Evolutionary conservation across 2,329 filamentous ascomycete genomes (phyloP).

Genomic region (Tolypocladium pustulatum): DNA sequence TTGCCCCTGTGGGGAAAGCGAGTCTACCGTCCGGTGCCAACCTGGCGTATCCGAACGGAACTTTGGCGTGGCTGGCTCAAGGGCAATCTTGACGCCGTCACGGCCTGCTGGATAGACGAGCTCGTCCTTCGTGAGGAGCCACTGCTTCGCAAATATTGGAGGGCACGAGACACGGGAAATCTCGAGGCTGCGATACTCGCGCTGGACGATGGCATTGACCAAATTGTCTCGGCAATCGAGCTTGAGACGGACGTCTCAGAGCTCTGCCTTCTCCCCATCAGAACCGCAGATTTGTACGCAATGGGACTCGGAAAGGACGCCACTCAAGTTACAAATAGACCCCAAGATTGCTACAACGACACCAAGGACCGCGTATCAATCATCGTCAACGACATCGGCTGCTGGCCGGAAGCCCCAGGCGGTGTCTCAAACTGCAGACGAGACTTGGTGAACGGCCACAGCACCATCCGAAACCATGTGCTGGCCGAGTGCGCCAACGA

Average conservation of each 20-base stretch:
- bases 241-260: conserved; percentile 26
- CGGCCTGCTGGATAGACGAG: conserved; percentile 39
- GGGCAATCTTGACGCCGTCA: conserved; percentile 34
- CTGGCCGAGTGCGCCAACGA: conserved; percentile 44
- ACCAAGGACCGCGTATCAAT: conserved; percentile 37
- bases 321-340: conserved; percentile 26
- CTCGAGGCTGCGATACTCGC: conserved; percentile 30
- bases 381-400: conserved; percentile 40
- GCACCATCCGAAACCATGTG: conserved; percentile 43
- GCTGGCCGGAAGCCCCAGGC: conserved; percentile 42
- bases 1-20: conserved; percentile 13
- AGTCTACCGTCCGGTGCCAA: conserved; percentile 26
- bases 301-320: conserved; percentile 32
- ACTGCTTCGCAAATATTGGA: conserved; percentile 34
- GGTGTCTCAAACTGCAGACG: conserved; percentile 44
- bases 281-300: conserved; percentile 26
- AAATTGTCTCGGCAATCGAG: conserved; percentile 25
- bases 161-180: conserved; percentile 28
- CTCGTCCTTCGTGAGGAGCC: conserved; percentile 33
- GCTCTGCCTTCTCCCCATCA: conserved; percentile 26
- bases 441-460: conserved; percentile 42
- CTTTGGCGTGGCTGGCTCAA: conserved; percentile 41
- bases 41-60: conserved; percentile 34
- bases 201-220: conserved; percentile 25
- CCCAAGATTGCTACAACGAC: conserved; percentile 31